phyloP scores from a whole-genome alignment of 2,329 filamentous ascomycete species.

The Colletotrichum ledebouriae region DNA sequence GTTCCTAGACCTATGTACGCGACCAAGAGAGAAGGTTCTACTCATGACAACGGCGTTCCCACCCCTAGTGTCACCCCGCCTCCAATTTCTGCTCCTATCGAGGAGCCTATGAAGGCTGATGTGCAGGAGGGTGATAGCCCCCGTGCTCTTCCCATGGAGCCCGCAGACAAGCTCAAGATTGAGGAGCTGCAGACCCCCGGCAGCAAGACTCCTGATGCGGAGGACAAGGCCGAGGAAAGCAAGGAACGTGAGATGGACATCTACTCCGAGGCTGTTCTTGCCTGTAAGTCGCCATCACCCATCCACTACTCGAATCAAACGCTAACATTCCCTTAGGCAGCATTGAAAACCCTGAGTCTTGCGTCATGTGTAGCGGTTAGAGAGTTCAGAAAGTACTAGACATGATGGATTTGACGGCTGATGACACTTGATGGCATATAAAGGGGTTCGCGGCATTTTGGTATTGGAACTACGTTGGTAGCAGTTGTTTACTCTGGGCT shows the following conservation, averaged over 20 bases:
- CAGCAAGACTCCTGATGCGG: conserved; percentile 72
- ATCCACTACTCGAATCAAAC: conserved; percentile 16
- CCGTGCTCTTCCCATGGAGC: conserved; percentile 81
- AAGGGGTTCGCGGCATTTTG: conserved; percentile 34
- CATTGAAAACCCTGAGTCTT: conserved; percentile 96
- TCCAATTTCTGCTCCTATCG: conserved; percentile 64
- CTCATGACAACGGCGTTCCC: conserved; percentile 71
- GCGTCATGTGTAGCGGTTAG: conserved; percentile 97
- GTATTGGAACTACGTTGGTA: conserved; percentile 22
- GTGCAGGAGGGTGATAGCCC: conserved; percentile 83
- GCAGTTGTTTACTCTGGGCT: conserved; percentile 31
- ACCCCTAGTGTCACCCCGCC: conserved; percentile 78
- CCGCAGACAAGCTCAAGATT: conserved; percentile 70
- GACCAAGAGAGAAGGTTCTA: conserved; percentile 64
- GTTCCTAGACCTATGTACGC: conserved; percentile 78
- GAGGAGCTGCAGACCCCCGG: conserved; percentile 72
- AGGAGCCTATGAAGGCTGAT: conserved; percentile 83
- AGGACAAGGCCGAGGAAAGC: conserved; percentile 80
- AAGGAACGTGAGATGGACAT: conserved; percentile 89
- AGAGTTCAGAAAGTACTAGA: conserved; percentile 27
- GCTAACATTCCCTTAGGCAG: conserved; percentile 71
- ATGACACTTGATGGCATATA: conserved; percentile 41
- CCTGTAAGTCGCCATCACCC: conserved; percentile 72
- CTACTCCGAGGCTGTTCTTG: conserved; percentile 91
- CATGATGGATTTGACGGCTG: conserved; percentile 40